phyloP scores from a whole-genome alignment of 345 rosid species.

The Dipteronia dyeriana region DNA sequence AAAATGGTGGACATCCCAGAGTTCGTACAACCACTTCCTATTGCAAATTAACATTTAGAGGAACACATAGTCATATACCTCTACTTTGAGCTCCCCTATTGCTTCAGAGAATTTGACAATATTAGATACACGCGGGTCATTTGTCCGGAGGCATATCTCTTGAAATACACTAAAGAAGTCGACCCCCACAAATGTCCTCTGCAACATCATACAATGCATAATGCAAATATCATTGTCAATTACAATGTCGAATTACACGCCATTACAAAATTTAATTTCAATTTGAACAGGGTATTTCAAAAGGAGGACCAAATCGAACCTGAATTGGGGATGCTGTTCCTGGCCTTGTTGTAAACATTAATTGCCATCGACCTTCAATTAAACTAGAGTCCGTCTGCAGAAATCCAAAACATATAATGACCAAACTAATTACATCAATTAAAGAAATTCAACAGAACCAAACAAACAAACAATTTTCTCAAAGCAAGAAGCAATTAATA shows the following conservation, averaged over 20 bases:
- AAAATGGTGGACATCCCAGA: background rate
- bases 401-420: background rate
- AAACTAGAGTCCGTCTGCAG: conserved; percentile 68
- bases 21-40: background rate
- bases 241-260: background rate
- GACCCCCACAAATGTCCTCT: conserved; percentile 96
- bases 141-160: conserved; percentile 72
- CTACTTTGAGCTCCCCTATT: conserved; percentile 90
- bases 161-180: conserved; percentile 85
- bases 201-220: conserved; percentile 24
- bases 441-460: background rate
- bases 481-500: background rate
- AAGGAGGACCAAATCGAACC: conserved; percentile 42
- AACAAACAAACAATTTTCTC: background rate
- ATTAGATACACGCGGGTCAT: conserved; percentile 89
- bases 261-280: background rate
- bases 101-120: conserved; percentile 80
- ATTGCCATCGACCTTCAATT: conserved; percentile 90
- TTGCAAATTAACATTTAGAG: background rate
- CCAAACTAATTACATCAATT: background rate
- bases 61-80: conserved; percentile 50
- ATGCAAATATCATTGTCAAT: background rate
- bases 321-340: conserved; percentile 97
- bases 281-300: background rate
- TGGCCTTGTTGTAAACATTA: conserved; percentile 95